Conservation (phyloP, 257 asterid genomes). For the Nicotiana attenuata region DNA sequence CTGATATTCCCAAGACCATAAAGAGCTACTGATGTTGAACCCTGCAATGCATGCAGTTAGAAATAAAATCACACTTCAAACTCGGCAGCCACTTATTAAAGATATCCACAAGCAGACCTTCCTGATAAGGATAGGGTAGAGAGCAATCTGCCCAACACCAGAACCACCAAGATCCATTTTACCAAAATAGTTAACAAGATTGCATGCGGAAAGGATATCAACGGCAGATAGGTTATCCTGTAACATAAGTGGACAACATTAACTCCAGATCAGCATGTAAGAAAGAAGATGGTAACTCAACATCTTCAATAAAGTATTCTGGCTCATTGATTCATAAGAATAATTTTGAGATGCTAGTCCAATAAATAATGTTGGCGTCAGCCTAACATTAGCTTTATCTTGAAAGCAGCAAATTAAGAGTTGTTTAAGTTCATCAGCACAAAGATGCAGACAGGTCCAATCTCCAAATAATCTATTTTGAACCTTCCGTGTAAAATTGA, state of each 20-base stretch:
- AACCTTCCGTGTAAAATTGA: not conserved
- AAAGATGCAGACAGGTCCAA: not conserved
- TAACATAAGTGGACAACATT: conserved; percentile 25
- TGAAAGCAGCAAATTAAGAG: not conserved
- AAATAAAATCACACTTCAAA: conserved; percentile 6
- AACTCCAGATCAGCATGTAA: conserved; percentile 18
- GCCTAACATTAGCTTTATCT: not conserved
- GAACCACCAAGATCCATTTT: conserved; percentile 96
- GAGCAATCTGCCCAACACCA: conserved; percentile 94
- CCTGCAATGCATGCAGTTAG: conserved; percentile 38
- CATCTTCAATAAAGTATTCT: not conserved
- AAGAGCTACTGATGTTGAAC: conserved; percentile 91
- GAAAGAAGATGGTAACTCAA: not conserved
- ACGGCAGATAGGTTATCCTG: conserved; percentile 99
- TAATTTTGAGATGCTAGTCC: not conserved
- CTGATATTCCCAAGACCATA: conserved; percentile 98
- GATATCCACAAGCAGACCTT: conserved; percentile 47
- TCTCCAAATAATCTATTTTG: not conserved
- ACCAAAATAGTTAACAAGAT: conserved; percentile 94
- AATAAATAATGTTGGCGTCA: not conserved
- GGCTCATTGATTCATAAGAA: not conserved
- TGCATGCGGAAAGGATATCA: conserved; percentile 98
- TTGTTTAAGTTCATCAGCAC: conserved; percentile 1
- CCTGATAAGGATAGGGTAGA: conserved; percentile 78
- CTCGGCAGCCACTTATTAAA: conserved; percentile 8